A percentile compares a stretch with the other conserved stretches of the same genome.
Evolutionary conservation across 164 flowering plant species (phyloP).

Genomic region (Tetrastigma voinierianum): DNA sequence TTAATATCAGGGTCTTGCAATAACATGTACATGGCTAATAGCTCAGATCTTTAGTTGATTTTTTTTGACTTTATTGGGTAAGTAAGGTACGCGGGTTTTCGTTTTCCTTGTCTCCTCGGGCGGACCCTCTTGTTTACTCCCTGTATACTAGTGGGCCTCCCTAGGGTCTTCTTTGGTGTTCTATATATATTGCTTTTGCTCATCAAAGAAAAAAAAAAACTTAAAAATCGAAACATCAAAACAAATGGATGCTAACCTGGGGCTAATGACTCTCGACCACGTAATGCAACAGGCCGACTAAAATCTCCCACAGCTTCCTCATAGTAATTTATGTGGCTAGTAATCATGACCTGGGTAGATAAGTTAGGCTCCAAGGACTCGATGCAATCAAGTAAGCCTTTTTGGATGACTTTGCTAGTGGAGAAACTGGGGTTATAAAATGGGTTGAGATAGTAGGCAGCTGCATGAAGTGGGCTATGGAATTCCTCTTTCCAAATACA

Average conservation of each 20-base stretch:
- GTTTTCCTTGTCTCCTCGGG: too few species aligned
- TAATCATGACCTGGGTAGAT: slow-evolving; percentile 36
- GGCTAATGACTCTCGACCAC: slow-evolving; percentile 34
- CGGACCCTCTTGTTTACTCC: too few species aligned
- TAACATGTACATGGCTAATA: too few species aligned
- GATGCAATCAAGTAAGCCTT: slow-evolving; percentile 46
- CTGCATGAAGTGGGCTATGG: slow-evolving; percentile 47
- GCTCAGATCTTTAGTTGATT: too few species aligned
- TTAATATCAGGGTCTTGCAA: too few species aligned
- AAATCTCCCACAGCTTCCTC: slow-evolving; percentile 46
- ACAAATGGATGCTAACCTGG: slow-evolving; percentile 29
- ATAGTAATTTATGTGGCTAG: slow-evolving; percentile 31
- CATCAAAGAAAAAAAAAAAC: too few species aligned
- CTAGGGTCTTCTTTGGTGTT: too few species aligned
- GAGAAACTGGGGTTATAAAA: slow-evolving; percentile 29
- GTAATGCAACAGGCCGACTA: slow-evolving; percentile 38
- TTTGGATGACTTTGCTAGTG: slow-evolving; percentile 30
- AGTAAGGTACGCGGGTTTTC: too few species aligned
- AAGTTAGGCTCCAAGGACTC: slow-evolving; percentile 39
- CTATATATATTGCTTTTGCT: too few species aligned
- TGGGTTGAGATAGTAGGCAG: slow-evolving; percentile 47
- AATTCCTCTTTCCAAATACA: slow-evolving; percentile 31
- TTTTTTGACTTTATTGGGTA: too few species aligned
- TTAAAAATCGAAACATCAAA: neutral
- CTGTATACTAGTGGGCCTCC: too few species aligned